A percentile compares a stretch with the other conserved stretches of the same genome.
Evolutionary conservation across 108 stramenopile species (phyloP).

Genomic region (Nannochloropsis granulata): DNA sequence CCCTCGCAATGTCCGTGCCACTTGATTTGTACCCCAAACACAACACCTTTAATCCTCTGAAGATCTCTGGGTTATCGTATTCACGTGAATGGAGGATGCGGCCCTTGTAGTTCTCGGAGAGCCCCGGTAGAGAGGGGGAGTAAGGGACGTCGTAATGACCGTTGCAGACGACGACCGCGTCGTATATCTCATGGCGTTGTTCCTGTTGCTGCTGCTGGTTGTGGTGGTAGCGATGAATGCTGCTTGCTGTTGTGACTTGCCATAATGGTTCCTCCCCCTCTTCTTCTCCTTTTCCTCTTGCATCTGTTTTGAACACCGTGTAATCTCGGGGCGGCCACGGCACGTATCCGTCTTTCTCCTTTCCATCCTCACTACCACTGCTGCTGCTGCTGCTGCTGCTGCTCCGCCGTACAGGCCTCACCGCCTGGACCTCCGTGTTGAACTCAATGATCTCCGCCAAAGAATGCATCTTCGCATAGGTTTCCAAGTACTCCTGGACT

Average conservation of each 20-base stretch:
- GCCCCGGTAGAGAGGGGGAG: slow-evolving; percentile 43
- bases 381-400: not conserved
- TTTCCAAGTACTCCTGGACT: slow-evolving; percentile 25
- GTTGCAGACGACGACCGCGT: slow-evolving; percentile 70
- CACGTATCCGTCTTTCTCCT: not conserved
- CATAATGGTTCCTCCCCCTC: not conserved
- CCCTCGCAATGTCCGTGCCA: slow-evolving; percentile 69
- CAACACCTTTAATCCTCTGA: slow-evolving; percentile 49
- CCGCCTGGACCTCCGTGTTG: slow-evolving; percentile 5
- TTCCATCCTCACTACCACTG: too few species aligned
- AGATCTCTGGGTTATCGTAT: slow-evolving; percentile 58
- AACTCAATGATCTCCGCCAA: slow-evolving; percentile 10
- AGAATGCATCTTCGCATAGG: slow-evolving; percentile 10
- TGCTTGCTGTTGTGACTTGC: not conserved
- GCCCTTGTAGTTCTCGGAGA: slow-evolving; percentile 40
- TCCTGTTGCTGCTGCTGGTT: not conserved
- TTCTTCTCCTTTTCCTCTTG: not conserved
- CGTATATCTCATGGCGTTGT: slow-evolving; percentile 41
- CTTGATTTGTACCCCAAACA: slow-evolving; percentile 73
- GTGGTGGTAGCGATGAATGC: too few species aligned
- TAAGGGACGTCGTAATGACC: slow-evolving; percentile 66
- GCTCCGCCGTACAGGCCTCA: not conserved
- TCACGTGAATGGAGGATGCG: slow-evolving; percentile 55
- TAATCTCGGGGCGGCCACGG: not conserved
- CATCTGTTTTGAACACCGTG: not conserved